Percentiles rank a stretch among this genome's conserved stretches.
These are phyloP conservation scores for Leccinum variicolor DNA, from an alignment of 768 basidiomycete genomes.

Conservation along the genomic window DNA sequence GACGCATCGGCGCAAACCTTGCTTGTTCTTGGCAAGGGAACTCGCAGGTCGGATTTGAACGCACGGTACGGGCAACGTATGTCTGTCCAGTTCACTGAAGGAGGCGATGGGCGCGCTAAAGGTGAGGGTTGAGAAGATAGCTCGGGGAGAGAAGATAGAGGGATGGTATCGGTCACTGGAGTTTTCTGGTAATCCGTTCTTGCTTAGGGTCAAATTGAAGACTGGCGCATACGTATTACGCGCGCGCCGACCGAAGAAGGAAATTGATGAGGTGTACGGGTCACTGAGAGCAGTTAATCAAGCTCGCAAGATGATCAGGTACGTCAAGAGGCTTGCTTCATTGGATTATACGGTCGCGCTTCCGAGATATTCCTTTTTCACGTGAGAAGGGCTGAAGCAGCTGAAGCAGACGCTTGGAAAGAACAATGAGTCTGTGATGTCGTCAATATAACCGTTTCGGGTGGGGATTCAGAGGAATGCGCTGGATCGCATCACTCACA, in stretches of 20 bases:
- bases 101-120: no score
- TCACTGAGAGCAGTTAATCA: slow-evolving; percentile 8
- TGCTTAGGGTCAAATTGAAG: slow-evolving; percentile 30
- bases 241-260: slow-evolving; percentile 47
- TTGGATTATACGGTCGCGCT: slow-evolving; percentile 21
- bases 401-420: slow-evolving; percentile 43
- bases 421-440: slow-evolving; percentile 35
- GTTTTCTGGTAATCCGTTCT: slow-evolving; percentile 27
- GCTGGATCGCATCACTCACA: slow-evolving; percentile 39
- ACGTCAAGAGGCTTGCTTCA: slow-evolving; percentile 42
- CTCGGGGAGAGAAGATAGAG: slow-evolving; percentile 45
- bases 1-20: no score
- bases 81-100: no score
- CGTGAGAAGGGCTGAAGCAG: slow-evolving; percentile 45
- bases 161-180: slow-evolving; percentile 51
- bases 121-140: slow-evolving; percentile 42
- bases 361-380: slow-evolving; percentile 43
- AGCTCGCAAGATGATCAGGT: slow-evolving; percentile 43
- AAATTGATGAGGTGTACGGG: slow-evolving; percentile 43
- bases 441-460: slow-evolving; percentile 46
- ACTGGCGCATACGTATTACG: slow-evolving; percentile 34
- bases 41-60: no score
- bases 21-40: no score
- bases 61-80: no score
- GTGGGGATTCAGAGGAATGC: slow-evolving; percentile 53